Evolutionary conservation across 805 yeast species (phyloP), one percentile per base, ranked within the genome.

Genomic region (Candida corydali): DNA sequence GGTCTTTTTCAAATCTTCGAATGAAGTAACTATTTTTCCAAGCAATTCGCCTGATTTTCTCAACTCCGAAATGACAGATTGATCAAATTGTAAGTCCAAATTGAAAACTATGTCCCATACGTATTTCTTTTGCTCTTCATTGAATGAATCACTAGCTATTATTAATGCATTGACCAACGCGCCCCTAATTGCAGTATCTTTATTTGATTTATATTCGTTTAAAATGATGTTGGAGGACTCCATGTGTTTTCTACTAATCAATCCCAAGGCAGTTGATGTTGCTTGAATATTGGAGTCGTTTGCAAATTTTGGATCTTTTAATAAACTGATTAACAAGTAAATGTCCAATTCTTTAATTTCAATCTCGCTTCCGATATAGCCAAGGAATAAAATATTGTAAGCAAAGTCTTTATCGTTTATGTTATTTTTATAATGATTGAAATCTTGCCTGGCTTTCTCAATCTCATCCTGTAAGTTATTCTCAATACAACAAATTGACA

Each of bases 221-320:
- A 37, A 26, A 26, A 34, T 26, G n/a, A 32, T 26, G 8, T 29
- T 40, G n/a, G 35, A 18, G 6, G 38, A 30, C 7, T 34, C 36
- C 5, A 68, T 47, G 41, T 75, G 61, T 25, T 57, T 57, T 3
- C 70, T 57, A 8, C 73, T 61, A 17, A 76, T 51, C 9, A 70
- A 65, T 1, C 85, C 82, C 19, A 81, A 65, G 33, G 70, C 67
- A 1, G 82, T 73, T 1, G 82, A 69, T 16, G 75, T 73, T 6
- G 63, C 43, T 36, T 65, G 65, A 4, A 71, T 49, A 4, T 52
- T 39, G 7, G 57, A 57, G 25, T 69, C 71, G 8, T 63, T 52
- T 3, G 44, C 37, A 18, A 42, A 37, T 2, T 15, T 25, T 9
- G 17, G 26, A 32, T 37, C 39, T n/a, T 39, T 34, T 11, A 38